phyloP scores from a whole-genome alignment of 495 filamentous ascomycete species.

The Penicillium coprophilum region DNA sequence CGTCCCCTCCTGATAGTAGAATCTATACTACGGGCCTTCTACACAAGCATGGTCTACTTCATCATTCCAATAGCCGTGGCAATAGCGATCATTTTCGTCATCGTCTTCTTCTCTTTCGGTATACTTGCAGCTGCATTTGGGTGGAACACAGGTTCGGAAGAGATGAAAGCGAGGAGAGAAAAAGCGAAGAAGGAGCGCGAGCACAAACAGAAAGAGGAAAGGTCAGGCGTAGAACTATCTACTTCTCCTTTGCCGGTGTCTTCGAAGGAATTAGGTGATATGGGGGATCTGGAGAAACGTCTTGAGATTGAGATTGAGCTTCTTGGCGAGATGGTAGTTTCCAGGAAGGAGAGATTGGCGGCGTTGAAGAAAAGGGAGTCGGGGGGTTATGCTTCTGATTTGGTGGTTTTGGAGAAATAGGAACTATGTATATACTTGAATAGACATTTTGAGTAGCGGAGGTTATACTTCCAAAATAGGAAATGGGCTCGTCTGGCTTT shows the following conservation, averaged over 20 bases:
- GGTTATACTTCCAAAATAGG: not conserved
- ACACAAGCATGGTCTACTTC: not conserved
- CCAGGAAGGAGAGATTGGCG: not conserved
- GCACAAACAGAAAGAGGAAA: not conserved
- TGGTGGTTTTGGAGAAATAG: not conserved
- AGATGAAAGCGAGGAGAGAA: not conserved
- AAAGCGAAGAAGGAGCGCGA: not conserved
- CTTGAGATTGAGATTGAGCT: slow-evolving; percentile 1
- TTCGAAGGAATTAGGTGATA: too few species aligned
- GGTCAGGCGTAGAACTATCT: not conserved
- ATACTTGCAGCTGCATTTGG: not conserved
- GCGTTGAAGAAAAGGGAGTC: not conserved
- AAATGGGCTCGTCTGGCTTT: not conserved
- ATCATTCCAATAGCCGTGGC: not conserved
- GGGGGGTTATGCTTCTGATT: not conserved
- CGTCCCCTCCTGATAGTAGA: not conserved
- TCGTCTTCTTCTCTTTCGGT: not conserved
- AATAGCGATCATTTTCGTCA: not conserved
- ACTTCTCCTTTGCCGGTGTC: not conserved
- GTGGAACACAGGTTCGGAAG: not conserved
- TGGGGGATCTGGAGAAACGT: not conserved
- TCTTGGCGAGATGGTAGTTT: not conserved
- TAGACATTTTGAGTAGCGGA: too few species aligned
- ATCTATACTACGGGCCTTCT: not conserved
- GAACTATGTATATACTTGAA: too few species aligned